Evolutionary conservation across 352 stramenopile genomes (phyloP).

Genomic region (Globisporangium radiosum): DNA sequence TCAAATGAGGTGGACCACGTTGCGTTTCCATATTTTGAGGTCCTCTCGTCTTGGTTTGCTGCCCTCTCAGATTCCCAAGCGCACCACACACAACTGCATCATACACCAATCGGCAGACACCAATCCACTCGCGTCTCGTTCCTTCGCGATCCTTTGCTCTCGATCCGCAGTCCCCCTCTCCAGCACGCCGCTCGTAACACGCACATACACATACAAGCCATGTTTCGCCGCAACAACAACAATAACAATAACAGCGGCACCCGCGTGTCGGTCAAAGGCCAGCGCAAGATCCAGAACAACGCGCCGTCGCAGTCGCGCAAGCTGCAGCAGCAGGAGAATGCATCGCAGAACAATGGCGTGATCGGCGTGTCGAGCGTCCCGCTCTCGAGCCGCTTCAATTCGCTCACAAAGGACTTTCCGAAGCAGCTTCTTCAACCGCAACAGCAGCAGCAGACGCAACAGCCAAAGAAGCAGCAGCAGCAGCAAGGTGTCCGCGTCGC

Average conservation of each 20-base stretch:
- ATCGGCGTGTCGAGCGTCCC: constrained; percentile 65
- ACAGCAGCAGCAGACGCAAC: constrained; percentile 13
- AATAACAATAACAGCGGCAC: constrained; percentile 6
- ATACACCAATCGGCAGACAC: too few relatives aligned
- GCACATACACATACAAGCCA: background rate
- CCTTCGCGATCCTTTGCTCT: too few relatives aligned
- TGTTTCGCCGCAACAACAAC: constrained; percentile 20
- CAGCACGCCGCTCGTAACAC: background rate
- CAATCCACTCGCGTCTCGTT: too few relatives aligned
- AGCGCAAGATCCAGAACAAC: constrained; percentile 60
- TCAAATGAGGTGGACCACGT: too few relatives aligned
- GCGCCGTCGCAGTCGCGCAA: constrained; percentile 10
- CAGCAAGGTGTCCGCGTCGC: constrained; percentile 16
- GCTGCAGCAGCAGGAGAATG: constrained; percentile 11
- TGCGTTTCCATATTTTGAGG: too few relatives aligned
- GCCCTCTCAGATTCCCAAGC: too few relatives aligned
- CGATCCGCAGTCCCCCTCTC: too few relatives aligned
- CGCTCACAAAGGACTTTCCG: constrained; percentile 40
- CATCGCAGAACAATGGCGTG: constrained; percentile 14
- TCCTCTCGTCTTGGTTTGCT: too few relatives aligned
- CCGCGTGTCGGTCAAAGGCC: constrained; percentile 45
- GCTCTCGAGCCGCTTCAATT: constrained; percentile 72
- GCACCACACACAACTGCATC: too few relatives aligned
- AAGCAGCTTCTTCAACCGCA: too few relatives aligned
- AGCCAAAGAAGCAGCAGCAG: constrained; percentile 4